Percentiles rank a stretch among this genome's conserved stretches.
Evolutionary conservation across 1,284 basidiomycete species (phyloP).

Genomic region (Sphagnurus paluster): DNA sequence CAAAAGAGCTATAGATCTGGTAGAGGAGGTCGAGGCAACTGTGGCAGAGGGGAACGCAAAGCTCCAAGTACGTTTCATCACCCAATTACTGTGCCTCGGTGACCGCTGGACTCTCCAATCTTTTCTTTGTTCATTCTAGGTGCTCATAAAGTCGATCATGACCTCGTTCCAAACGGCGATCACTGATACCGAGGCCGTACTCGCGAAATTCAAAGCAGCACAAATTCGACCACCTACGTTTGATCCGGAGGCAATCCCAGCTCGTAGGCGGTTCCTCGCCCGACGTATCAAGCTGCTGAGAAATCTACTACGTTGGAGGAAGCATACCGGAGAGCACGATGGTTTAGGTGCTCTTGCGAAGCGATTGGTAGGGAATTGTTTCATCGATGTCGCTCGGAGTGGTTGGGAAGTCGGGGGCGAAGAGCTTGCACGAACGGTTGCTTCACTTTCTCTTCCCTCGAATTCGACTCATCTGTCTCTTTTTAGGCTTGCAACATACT

Average conservation of each 20-base stretch:
- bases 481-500: conserved; percentile 44
- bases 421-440: conserved; percentile 65
- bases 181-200: conserved; percentile 42
- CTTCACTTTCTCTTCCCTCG: conserved; percentile 16
- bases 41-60: conserved; percentile 67
- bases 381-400: conserved; percentile 69
- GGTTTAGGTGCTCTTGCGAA: conserved; percentile 58
- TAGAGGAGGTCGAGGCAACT: conserved; percentile 80
- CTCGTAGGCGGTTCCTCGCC: conserved; percentile 70
- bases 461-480: conserved; percentile 2
- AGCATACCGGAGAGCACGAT: conserved; percentile 65
- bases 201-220: conserved; percentile 40
- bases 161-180: conserved; percentile 60
- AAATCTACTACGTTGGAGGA: conserved; percentile 77
- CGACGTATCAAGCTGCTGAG: conserved; percentile 73
- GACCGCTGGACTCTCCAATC: conserved; percentile 2
- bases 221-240: conserved; percentile 53
- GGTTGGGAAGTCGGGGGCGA: conserved; percentile 91
- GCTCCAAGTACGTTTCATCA: conserved; percentile 60
- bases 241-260: conserved; percentile 74
- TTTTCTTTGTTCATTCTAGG: conserved; percentile 38
- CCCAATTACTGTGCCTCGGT: neutral
- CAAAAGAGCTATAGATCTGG: conserved; percentile 66
- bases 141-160: conserved; percentile 65
- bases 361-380: conserved; percentile 57